Evolutionary conservation across 2,329 filamentous ascomycete species (phyloP).

Genomic region (Plectosphaerella cucumerina): DNA sequence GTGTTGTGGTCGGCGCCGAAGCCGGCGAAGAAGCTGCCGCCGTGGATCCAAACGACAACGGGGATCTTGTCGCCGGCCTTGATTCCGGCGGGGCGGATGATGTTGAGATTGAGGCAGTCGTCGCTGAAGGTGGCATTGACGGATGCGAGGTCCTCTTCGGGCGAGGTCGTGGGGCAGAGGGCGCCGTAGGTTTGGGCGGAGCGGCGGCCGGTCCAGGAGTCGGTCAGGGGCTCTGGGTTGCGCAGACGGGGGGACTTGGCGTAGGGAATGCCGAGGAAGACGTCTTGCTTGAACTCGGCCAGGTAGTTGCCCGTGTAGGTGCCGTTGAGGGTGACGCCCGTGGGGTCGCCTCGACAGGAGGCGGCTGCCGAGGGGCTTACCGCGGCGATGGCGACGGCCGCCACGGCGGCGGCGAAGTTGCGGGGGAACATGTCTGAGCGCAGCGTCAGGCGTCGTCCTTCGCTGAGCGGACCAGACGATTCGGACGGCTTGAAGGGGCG

Average conservation of each 20-base stretch:
- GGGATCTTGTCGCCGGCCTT: slow-evolving; percentile 38
- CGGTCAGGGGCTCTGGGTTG: slow-evolving; percentile 42
- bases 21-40: slow-evolving; percentile 24
- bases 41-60: slow-evolving; percentile 55
- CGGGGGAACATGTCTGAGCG: too few relatives aligned
- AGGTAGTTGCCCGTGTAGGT: slow-evolving; percentile 32
- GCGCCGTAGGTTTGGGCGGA: slow-evolving; percentile 38
- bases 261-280: slow-evolving; percentile 46
- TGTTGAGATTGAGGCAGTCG: slow-evolving; percentile 59
- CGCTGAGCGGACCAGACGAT: too few relatives aligned
- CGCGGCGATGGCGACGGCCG: background rate
- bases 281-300: slow-evolving; percentile 34
- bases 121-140: slow-evolving; percentile 34
- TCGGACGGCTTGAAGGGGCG: too few relatives aligned
- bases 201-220: slow-evolving; percentile 32
- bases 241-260: slow-evolving; percentile 42
- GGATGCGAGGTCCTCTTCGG: slow-evolving; percentile 5
- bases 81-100: slow-evolving; percentile 49
- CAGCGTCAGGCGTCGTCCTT: too few relatives aligned
- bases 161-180: slow-evolving; percentile 27
- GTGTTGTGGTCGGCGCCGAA: slow-evolving; percentile 42
- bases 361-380: background rate
- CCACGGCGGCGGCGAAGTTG: background rate
- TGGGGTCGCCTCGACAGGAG: background rate
- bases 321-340: slow-evolving; percentile 22